Percentiles rank a stretch among this genome's conserved stretches.
phyloP scores from a whole-genome alignment of 1,139 yeast species.

The Scheffersomyces lignicola region DNA sequence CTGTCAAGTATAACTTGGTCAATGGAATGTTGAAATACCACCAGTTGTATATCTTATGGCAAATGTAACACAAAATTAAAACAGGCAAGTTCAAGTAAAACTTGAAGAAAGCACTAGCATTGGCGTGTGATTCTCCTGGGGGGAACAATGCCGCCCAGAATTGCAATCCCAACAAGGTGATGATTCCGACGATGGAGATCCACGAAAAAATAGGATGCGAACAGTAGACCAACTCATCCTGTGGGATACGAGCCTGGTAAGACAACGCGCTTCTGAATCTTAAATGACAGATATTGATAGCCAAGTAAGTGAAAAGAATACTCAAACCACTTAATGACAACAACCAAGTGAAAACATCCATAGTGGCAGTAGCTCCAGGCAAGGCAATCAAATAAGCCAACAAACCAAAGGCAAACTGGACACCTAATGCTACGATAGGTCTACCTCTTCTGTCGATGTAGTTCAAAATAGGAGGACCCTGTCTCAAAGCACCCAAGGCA shows the following conservation, averaged over 20 bases:
- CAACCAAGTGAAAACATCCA: constrained; percentile 24
- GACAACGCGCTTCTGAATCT: constrained; percentile 31
- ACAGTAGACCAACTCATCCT: constrained; percentile 31
- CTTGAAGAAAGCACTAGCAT: constrained; percentile 31
- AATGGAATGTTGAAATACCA: constrained; percentile 23
- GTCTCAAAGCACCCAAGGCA: constrained; percentile 35
- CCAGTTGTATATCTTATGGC: constrained; percentile 33
- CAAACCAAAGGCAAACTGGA: constrained; percentile 28
- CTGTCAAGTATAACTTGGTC: constrained; percentile 28
- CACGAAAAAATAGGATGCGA: constrained; percentile 30
- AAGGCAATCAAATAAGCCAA: constrained; percentile 33
- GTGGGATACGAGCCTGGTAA: constrained; percentile 27
- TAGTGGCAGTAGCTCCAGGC: constrained; percentile 18
- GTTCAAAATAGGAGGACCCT: constrained; percentile 31
- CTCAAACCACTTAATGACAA: constrained; percentile 24
- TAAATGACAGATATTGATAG: constrained; percentile 32
- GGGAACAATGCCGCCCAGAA: constrained; percentile 45
- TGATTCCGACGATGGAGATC: constrained; percentile 28
- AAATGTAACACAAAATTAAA: constrained; percentile 26
- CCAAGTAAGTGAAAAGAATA: constrained; percentile 26
- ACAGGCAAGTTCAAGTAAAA: constrained; percentile 33
- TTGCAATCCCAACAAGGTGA: constrained; percentile 30
- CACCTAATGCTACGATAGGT: constrained; percentile 31
- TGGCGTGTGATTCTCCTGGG: constrained; percentile 26
- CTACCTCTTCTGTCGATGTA: constrained; percentile 36